These are phyloP conservation scores for Phytophthora nicotianae DNA, from an alignment of 352 stramenopile species.

Conservation along the genomic window DNA sequence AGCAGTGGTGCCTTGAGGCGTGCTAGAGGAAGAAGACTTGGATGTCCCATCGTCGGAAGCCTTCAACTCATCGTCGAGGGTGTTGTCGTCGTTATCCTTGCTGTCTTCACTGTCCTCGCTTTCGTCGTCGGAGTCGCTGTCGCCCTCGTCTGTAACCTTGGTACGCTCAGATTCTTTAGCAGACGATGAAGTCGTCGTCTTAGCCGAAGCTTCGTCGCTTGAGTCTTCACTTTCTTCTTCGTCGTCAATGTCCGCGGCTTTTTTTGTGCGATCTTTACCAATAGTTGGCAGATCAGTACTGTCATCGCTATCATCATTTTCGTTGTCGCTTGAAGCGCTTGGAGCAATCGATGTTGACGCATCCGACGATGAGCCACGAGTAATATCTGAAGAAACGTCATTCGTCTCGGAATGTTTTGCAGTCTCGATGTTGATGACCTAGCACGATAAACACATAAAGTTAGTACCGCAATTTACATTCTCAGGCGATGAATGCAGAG, in stretches of 20 bases:
- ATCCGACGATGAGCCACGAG: conserved; percentile 4
- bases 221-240: conserved; percentile 29
- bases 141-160: conserved; percentile 1
- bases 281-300: conserved; percentile 4
- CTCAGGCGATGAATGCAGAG: background rate
- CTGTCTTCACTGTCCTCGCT: conserved; percentile 24
- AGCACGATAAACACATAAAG: background rate
- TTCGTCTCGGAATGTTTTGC: conserved; percentile 5
- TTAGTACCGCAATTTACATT: conserved; percentile 8
- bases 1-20: conserved; percentile 19
- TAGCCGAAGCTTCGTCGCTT: conserved; percentile 11
- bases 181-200: background rate
- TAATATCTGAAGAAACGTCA: background rate
- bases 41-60: conserved; percentile 10
- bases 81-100: conserved; percentile 26
- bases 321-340: conserved; percentile 13
- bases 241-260: conserved; percentile 16
- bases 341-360: conserved; percentile 3
- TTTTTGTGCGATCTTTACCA: conserved; percentile 8
- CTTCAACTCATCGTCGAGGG: conserved; percentile 38
- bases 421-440: conserved; percentile 45
- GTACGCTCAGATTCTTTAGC: conserved; percentile 9
- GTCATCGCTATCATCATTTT: conserved; percentile 29
- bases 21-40: conserved; percentile 10
- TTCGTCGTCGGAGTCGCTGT: conserved; percentile 22